Evolutionary conservation across 208 protist species (phyloP).

Genomic region (Naegleria fowleri): DNA sequence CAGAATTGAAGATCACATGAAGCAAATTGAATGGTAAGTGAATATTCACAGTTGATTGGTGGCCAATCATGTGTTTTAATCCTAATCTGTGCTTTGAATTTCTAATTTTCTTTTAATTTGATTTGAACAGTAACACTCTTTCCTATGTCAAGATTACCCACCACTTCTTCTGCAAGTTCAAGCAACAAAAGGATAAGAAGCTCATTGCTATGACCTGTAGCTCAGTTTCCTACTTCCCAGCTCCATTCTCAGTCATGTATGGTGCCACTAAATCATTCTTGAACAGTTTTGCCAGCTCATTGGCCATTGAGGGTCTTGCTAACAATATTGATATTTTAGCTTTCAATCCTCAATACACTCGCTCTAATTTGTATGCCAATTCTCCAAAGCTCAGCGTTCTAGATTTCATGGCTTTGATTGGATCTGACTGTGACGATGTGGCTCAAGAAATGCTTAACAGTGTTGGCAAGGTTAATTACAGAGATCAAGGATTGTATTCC

Average conservation of each 20-base stretch:
- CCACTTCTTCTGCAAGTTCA: constrained; percentile 3
- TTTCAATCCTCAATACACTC: constrained; percentile 4
- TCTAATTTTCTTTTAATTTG: background rate
- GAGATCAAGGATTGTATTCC: constrained; percentile 17
- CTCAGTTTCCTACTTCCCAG: constrained; percentile 18
- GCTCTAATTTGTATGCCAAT: constrained; percentile 1
- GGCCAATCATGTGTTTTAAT: no score
- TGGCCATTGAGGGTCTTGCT: constrained; percentile 15
- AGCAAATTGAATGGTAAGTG: constrained; percentile 1
- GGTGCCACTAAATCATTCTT: constrained; percentile 14
- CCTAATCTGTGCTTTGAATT: no score
- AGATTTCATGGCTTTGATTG: constrained; percentile 17
- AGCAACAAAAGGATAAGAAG: background rate
- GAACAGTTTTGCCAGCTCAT: constrained; percentile 15
- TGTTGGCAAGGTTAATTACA: background rate
- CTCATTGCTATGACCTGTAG: background rate
- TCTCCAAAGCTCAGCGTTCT: background rate
- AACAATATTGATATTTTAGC: constrained; percentile 22
- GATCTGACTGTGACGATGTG: background rate
- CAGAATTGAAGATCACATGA: constrained; percentile 2
- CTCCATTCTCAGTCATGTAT: constrained; percentile 19
- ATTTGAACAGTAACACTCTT: background rate
- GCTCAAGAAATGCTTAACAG: background rate
- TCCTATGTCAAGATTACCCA: constrained; percentile 17
- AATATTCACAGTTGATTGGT: no score